Percentiles rank a stretch among this genome's conserved stretches.
These are phyloP conservation scores for Cyanodermella asteris DNA, from an alignment of 2,329 filamentous ascomycete genomes.

Conservation along the genomic window DNA sequence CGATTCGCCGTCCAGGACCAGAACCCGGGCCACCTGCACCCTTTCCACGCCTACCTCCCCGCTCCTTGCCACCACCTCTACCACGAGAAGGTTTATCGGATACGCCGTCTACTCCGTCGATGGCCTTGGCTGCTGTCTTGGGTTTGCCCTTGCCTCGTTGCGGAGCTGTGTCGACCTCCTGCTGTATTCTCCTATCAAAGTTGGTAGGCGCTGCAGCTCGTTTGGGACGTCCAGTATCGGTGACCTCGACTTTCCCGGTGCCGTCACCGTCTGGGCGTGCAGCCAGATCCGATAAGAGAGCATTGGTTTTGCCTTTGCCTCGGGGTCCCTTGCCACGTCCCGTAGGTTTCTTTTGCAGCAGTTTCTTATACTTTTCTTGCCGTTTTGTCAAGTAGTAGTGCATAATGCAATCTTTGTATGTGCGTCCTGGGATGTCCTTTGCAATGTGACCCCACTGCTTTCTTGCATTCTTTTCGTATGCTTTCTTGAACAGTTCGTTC, in stretches of 20 bases:
- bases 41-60: conserved; percentile 4
- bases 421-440: conserved; percentile 21
- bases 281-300: conserved; percentile 24
- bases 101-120: too few relatives aligned
- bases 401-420: conserved; percentile 26
- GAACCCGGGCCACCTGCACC: conserved; percentile 1
- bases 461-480: conserved; percentile 24
- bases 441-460: conserved; percentile 31
- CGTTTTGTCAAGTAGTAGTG: conserved; percentile 30
- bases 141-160: conserved; percentile 4
- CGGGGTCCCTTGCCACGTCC: too few relatives aligned
- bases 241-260: conserved; percentile 24
- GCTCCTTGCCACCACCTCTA: conserved; percentile 7
- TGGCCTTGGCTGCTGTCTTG: conserved; percentile 2
- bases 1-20: too few relatives aligned
- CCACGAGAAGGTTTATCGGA: too few relatives aligned
- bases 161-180: conserved; percentile 4
- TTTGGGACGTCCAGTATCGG: conserved; percentile 26
- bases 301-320: too few relatives aligned
- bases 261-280: conserved; percentile 19
- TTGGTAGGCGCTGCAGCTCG: conserved; percentile 27
- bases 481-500: conserved; percentile 23
- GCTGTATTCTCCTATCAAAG: conserved; percentile 9
- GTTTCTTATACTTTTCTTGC: conserved; percentile 27
- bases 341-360: too few relatives aligned